Evolutionary conservation across 169 alveolate genomes (phyloP), one percentile per base, ranked within the genome.

Genomic region (Plasmodium berghei): DNA sequence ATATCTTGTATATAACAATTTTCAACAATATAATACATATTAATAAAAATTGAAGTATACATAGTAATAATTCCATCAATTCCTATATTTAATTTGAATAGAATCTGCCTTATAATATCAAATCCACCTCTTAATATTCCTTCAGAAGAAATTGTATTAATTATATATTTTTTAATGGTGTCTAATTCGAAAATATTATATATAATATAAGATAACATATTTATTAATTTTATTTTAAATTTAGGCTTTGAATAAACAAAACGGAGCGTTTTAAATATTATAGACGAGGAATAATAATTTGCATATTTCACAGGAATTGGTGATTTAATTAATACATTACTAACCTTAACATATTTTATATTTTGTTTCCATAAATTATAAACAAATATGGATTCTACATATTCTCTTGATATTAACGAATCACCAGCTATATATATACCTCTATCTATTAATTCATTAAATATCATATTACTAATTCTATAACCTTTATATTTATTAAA

Each of bases 381-480:
- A 24, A 59, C 52, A 34, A 70, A 69, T 48, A 72, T 71, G 9
- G 91, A 71, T 62, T 86, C 74, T 2, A 86, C 52, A 59, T 86
- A 86, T 45, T 86, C 91, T 42, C 72, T 86, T 24, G 91, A 70
- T 28, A 72, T 42, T 61, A 59, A 28, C 10, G 91, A 70, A 86
- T 86, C 91, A 58, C 91, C 91, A 5, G 91, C 55, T 63, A 86
- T 86, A 49, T 52, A 86, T 24, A 86, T 64, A 9, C 87, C 87
- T 45, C 24, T 70, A 5, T 2, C 14, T 55, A 61, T 70, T 46
- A 86, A 64, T 20, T 86, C 91, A n/a, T 86, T 70, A 55, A 86
- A 86, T 46, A 86, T 34, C 9, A 72, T 61, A 40, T 86, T 86
- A 3, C 87, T 86, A 46, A 86, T 86, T 59, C 73, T 48, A 40